Base-by-base conservation (phyloP, 2,329 filamentous ascomycete species). In the Penicillium hesseltinei region DNA sequence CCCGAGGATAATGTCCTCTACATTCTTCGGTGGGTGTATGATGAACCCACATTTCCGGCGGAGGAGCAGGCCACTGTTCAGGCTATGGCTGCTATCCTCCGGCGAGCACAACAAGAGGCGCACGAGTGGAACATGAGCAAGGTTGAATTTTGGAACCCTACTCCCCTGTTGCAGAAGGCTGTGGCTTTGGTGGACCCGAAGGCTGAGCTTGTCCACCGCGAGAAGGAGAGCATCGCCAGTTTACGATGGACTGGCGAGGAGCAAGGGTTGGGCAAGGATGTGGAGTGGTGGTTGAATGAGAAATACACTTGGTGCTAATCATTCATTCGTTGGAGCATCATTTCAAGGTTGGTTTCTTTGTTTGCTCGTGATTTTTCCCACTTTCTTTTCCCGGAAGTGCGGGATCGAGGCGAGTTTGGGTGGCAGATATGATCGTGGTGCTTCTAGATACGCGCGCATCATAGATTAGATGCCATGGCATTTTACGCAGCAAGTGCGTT, bases 81-180 rank as follows among this genome's bases (percentile, higher is more conserved):
- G 36, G 80, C 80, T 1, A 80, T 95, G 58, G 79, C 81, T 38
- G 82, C 83, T 3, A 81, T 96, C 27, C 71, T 96, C 44, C 74
- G 77, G 42, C 78, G 86, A 44, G 92, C 91, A 5, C 85, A 88
- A 67, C 75, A 75, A 9, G 86, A 95, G 73, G 92, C 92, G 2
- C 75, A 79, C 3, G 79, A 84, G 56, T 96, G 90, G 88, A 78
- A 83, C 44, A 85, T 91, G 76, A 79, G 81, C 40, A 81, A 84
- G 45, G 84, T 96, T 4, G 83, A 92, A 71, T 78, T 93, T 51
- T 97, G 93, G 93, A 96, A 94, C 69, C 92, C 92, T 0, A 82
- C 82, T 4, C 77, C 83, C 7, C 66, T 81, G 61, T 71, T 86
- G 27, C 62, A 78, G 49, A 70, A 75, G 56, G 77, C 78, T 2